phyloP scores from a whole-genome alignment of 2,329 filamentous ascomycete genomes.

The Hypoxylon sp. region DNA sequence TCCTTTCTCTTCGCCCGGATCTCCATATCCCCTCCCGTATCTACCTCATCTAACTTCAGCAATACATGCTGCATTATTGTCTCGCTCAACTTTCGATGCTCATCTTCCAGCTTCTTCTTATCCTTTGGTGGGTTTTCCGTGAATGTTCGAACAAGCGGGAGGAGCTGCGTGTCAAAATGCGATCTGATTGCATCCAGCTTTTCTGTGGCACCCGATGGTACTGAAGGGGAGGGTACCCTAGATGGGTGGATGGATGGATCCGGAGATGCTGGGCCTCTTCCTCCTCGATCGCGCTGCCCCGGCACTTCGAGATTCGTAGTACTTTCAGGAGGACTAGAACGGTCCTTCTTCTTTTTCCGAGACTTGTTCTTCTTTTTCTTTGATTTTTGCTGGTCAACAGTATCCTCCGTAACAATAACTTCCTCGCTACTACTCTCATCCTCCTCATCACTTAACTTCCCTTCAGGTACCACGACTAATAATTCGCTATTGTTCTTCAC shows the following conservation, averaged over 20 bases:
- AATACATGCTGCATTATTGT: conserved; percentile 82
- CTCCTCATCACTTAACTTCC: conserved; percentile 58
- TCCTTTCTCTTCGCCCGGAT: conserved; percentile 78
- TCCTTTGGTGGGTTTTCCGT: conserved; percentile 74
- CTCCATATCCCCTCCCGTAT: conserved; percentile 77
- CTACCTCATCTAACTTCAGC: conserved; percentile 82
- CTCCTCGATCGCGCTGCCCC: conserved; percentile 56
- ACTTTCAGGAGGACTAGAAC: conserved; percentile 62
- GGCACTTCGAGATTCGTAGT: conserved; percentile 59
- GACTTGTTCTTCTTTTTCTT: conserved; percentile 59
- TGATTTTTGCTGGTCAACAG: conserved; percentile 58
- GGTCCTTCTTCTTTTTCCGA: conserved; percentile 58
- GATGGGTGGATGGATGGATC: conserved; percentile 59
- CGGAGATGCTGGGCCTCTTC: conserved; percentile 51
- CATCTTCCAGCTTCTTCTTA: conserved; percentile 76
- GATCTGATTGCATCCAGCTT: conserved; percentile 77
- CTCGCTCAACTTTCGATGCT: conserved; percentile 82
- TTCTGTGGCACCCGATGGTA: conserved; percentile 64
- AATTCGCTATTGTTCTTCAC: conserved; percentile 75
- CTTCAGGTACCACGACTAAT: conserved; percentile 70
- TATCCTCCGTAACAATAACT: conserved; percentile 62
- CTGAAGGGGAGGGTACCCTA: conserved; percentile 57
- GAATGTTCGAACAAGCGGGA: conserved; percentile 77
- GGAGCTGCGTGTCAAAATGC: conserved; percentile 74
- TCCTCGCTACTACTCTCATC: conserved; percentile 61